phyloP scores from a whole-genome alignment of 495 filamentous ascomycete species.

The Lasiosphaeria ovina region DNA sequence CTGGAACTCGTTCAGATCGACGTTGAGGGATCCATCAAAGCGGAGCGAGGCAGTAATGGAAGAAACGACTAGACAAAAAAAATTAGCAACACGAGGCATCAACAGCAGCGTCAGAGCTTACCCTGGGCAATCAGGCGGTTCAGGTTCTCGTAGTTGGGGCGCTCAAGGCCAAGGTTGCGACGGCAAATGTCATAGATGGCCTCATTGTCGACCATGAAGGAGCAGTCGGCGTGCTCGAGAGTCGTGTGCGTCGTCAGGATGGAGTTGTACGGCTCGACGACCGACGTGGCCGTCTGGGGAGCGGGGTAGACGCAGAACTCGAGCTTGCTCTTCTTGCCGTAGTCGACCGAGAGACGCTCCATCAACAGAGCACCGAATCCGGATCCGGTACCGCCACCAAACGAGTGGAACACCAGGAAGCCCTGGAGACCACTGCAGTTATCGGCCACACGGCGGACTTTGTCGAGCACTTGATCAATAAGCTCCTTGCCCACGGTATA shows the following conservation, averaged over 20 bases:
- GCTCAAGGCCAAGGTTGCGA: conserved; percentile 92
- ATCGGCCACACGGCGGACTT: conserved; percentile 92
- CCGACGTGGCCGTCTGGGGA: conserved; percentile 92
- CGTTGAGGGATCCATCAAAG: conserved; percentile 98
- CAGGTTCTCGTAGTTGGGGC: conserved; percentile 95
- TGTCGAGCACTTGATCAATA: conserved; percentile 94
- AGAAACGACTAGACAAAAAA: conserved; percentile 67
- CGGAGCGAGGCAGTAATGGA: conserved; percentile 98
- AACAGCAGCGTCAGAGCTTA: conserved; percentile 32
- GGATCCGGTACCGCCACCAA: conserved; percentile 97
- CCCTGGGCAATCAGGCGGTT: conserved; percentile 97
- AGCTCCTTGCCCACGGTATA: conserved; percentile 99
- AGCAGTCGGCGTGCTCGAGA: conserved; percentile 98
- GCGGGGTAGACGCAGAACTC: conserved; percentile 99
- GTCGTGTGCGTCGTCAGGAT: conserved; percentile 99
- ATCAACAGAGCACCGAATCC: conserved; percentile 97
- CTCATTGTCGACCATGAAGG: conserved; percentile 99
- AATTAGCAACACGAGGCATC: conserved; percentile 21
- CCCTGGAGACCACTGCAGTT: conserved; percentile 97
- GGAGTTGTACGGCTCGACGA: conserved; percentile 99
- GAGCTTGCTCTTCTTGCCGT: conserved; percentile 99
- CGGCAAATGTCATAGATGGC: conserved; percentile 99
- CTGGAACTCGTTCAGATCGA: conserved; percentile 99
- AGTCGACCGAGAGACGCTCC: conserved; percentile 96
- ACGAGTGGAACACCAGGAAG: conserved; percentile 99